Conservation (phyloP, 2,329 filamentous ascomycete species). For the Sphaerulina populicola region DNA sequence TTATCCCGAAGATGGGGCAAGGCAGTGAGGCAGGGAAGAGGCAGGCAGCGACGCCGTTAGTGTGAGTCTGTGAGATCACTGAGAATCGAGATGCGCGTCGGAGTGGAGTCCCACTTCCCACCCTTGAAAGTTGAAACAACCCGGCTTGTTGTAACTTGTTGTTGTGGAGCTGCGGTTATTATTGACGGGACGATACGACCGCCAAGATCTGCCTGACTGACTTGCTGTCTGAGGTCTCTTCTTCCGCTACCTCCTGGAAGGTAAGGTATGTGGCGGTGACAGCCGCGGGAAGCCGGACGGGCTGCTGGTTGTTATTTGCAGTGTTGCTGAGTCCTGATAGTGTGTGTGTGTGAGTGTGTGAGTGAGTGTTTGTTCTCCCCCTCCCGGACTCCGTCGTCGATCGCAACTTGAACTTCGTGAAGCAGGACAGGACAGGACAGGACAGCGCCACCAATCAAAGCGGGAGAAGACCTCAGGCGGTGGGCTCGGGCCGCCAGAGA, state of each 20-base stretch:
- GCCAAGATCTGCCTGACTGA: slow-evolving; percentile 3
- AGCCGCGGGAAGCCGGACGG: not conserved
- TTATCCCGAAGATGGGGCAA: no score
- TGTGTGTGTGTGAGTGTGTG: no score
- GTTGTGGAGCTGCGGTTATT: not conserved
- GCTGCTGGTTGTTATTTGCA: not conserved
- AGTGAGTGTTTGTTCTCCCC: no score
- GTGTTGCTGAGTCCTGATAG: not conserved
- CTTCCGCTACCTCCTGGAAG: no score
- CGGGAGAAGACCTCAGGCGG: not conserved
- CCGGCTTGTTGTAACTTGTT: no score
- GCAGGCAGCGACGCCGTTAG: no score
- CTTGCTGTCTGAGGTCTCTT: no score
- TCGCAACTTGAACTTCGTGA: not conserved
- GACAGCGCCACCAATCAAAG: slow-evolving; percentile 1
- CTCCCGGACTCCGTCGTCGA: not conserved
- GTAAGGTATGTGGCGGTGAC: not conserved
- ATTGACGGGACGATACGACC: not conserved
- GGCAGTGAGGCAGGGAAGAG: no score
- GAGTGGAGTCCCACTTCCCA: no score
- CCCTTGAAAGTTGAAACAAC: no score
- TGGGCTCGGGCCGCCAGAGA: not conserved
- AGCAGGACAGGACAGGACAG: not conserved
- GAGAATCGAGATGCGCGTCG: no score
- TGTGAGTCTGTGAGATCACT: no score